Base-by-base conservation (phyloP, 2,329 filamentous ascomycete genomes). In the Aspergillus vadensis region DNA sequence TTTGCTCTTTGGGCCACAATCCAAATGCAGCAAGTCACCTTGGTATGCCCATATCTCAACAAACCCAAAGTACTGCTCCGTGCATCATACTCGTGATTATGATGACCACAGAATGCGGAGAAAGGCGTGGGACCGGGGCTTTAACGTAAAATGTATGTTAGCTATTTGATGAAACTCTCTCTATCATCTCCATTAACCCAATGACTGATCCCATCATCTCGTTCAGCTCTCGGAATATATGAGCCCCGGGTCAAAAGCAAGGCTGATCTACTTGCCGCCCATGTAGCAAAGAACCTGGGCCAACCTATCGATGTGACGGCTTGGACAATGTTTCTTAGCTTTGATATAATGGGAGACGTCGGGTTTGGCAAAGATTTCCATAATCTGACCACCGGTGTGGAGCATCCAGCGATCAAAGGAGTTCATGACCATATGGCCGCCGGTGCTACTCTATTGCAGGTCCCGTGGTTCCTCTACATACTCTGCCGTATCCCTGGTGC, bases 311-410 rank as follows among this genome's bases (percentile, higher is more conserved):
- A 48, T n/a, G 5, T 17, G 17, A 7, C 57, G 49, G 17, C 39
- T 50, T 14, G 48, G 32, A 14, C 36, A 32, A 21, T 59, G 55
- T 47, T 59, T 55, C 51, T 59, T 51, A 58, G 58, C 21, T 69
- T 71, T 23, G 70, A 72, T 39, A 66, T 75, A 39, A 78, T 79
- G 69, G 74, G 75, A 2, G 73, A 77, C 27, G 64, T 79, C 14
- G 65, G 71, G 4, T 74, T 79, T 54, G 70, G 73, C 21, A 71
- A 73, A 58, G 71, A 73, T 0, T 79, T 79, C 57, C 65, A 70
- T 23, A 76, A 77, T 72, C 63, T 77, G 8, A 53, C 44, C 5
- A 61, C 62, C 14, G 66, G 65, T 3, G 54, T 65, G 38, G 63
- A 67, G 66, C 39, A 61, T 70, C 38, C 55, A 7, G 41, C 41